phyloP scores from a whole-genome alignment of 768 basidiomycete genomes.

The Agrocybe praecox region DNA sequence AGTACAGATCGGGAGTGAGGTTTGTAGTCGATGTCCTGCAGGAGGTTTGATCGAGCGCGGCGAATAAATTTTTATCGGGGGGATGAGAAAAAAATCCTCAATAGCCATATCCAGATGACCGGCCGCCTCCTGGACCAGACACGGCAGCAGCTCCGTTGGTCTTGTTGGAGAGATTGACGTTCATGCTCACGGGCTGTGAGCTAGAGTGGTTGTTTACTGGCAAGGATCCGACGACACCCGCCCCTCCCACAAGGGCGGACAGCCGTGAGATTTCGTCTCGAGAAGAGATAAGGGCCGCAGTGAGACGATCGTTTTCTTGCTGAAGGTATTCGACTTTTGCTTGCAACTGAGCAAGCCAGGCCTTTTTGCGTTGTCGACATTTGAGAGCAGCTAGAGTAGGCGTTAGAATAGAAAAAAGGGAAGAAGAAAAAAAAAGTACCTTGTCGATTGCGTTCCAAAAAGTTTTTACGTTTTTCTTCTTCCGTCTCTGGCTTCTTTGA shows the following conservation, averaged over 20 bases:
- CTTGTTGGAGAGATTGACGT: slow-evolving; percentile 38
- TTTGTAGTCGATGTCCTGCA: background rate
- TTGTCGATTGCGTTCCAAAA: slow-evolving; percentile 96
- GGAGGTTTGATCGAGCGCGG: background rate
- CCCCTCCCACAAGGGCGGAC: slow-evolving; percentile 68
- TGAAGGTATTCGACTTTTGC: slow-evolving; percentile 89
- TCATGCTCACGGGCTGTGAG: slow-evolving; percentile 48
- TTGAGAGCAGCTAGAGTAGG: slow-evolving; percentile 94
- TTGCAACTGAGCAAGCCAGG: slow-evolving; percentile 93
- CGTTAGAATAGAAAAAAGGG: no score
- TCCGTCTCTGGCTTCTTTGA: slow-evolving; percentile 91
- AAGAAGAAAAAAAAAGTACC: slow-evolving; percentile 49
- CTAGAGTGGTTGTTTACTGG: slow-evolving; percentile 29
- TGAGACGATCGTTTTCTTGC: slow-evolving; percentile 95
- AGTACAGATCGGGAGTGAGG: background rate
- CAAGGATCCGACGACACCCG: slow-evolving; percentile 49
- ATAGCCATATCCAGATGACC: slow-evolving; percentile 43
- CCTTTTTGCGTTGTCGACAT: slow-evolving; percentile 99
- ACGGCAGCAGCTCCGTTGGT: slow-evolving; percentile 27
- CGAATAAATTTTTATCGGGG: no score
- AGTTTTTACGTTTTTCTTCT: slow-evolving; percentile 96
- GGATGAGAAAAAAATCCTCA: no score
- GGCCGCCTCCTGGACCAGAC: slow-evolving; percentile 32
- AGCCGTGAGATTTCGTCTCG: slow-evolving; percentile 92
- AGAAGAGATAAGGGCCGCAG: slow-evolving; percentile 81